phyloP scores from a whole-genome alignment of 306 rosid genomes.

The Biancaea sappan region DNA sequence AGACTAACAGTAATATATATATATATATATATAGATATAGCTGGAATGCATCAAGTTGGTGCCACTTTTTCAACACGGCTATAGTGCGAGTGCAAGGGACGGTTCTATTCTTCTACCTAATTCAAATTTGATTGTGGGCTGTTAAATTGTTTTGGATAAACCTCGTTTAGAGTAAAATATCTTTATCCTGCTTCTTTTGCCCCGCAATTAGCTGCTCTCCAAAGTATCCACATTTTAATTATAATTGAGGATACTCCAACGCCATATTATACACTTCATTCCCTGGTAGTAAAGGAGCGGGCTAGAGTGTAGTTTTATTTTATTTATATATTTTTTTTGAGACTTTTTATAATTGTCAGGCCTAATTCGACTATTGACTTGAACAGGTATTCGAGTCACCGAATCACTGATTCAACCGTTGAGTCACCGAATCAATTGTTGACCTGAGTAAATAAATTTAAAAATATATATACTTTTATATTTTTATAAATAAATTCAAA shows the following conservation, averaged over 20 bases:
- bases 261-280: neutral
- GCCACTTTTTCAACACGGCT: slow-evolving; percentile 33
- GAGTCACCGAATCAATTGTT: too few relatives aligned
- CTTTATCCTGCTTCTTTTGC: slow-evolving; percentile 28
- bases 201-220: slow-evolving; percentile 16
- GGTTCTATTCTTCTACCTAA: neutral
- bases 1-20: neutral
- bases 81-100: too few relatives aligned
- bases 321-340: too few relatives aligned
- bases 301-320: too few relatives aligned
- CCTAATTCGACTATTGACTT: too few relatives aligned
- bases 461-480: too few relatives aligned
- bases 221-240: neutral
- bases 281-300: too few relatives aligned
- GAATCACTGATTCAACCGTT: too few relatives aligned
- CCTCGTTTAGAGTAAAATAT: slow-evolving; percentile 27
- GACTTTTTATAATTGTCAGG: too few relatives aligned
- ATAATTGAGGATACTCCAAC: neutral
- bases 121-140: neutral
- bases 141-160: slow-evolving; percentile 6
- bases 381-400: too few relatives aligned
- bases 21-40: neutral
- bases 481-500: too few relatives aligned
- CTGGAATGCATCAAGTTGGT: slow-evolving; percentile 40
- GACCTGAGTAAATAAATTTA: too few relatives aligned